phyloP scores from a whole-genome alignment of 495 filamentous ascomycete genomes.

The Neurospora discreta region DNA sequence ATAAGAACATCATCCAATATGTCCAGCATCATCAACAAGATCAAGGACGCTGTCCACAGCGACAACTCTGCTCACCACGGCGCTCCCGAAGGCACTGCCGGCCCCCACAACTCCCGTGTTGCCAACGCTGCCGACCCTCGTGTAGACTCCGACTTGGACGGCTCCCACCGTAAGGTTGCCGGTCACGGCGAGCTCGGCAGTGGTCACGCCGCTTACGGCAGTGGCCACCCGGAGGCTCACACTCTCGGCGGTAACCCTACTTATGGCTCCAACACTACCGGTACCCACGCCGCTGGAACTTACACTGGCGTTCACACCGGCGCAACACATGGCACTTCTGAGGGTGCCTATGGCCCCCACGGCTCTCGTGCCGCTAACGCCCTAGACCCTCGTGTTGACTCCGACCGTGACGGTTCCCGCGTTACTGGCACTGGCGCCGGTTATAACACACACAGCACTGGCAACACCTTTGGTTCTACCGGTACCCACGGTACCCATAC shows the following conservation, averaged over 20 bases:
- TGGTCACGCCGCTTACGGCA: background rate
- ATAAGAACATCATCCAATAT: slow-evolving; percentile 34
- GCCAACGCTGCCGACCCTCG: slow-evolving; percentile 40
- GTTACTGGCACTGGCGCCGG: slow-evolving; percentile 7
- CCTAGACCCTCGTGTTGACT: slow-evolving; percentile 8
- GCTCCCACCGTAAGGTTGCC: slow-evolving; percentile 20
- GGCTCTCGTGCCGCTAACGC: slow-evolving; percentile 11
- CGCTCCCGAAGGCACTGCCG: slow-evolving; percentile 31
- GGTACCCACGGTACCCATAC: background rate
- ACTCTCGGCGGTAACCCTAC: background rate
- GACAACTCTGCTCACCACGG: slow-evolving; percentile 21
- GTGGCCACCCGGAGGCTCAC: background rate
- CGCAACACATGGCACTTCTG: slow-evolving; percentile 8
- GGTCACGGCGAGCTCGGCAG: slow-evolving; percentile 14
- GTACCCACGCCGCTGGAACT: slow-evolving; percentile 24
- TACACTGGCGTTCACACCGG: slow-evolving; percentile 10
- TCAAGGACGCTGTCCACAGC: slow-evolving; percentile 55
- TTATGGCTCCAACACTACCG: slow-evolving; percentile 24
- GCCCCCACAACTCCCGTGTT: slow-evolving; percentile 21
- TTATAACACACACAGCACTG: slow-evolving; percentile 7
- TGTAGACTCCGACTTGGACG: slow-evolving; percentile 33
- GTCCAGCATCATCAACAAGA: slow-evolving; percentile 59
- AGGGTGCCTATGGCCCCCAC: slow-evolving; percentile 7
- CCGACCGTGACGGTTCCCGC: slow-evolving; percentile 5
- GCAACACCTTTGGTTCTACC: background rate